These are phyloP conservation scores for Turritis glabra DNA, from an alignment of 345 rosid genomes.

Conservation along the genomic window DNA sequence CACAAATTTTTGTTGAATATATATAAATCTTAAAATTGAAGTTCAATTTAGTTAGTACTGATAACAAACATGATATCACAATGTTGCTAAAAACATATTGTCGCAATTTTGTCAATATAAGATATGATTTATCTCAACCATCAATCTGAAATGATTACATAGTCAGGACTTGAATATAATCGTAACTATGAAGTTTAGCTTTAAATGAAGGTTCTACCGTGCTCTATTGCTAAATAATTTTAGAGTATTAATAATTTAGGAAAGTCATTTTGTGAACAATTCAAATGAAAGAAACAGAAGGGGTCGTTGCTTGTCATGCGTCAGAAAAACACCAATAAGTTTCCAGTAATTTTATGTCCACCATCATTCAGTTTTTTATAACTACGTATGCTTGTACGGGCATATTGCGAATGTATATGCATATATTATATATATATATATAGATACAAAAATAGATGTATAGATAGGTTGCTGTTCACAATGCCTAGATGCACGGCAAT, in stretches of 20 bases:
- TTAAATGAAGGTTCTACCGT: too few relatives aligned
- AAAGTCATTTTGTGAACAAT: neutral
- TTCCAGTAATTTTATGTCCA: constrained; percentile 11
- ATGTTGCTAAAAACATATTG: neutral
- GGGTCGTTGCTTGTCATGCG: constrained; percentile 16
- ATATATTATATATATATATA: neutral
- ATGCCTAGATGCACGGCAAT: constrained; percentile 29
- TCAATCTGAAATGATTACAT: neutral
- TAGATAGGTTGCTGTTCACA: constrained; percentile 9
- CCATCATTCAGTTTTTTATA: neutral
- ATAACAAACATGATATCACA: neutral
- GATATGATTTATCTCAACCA: neutral
- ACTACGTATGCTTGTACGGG: neutral
- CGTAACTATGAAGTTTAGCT: neutral
- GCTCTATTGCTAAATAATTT: constrained; percentile 2
- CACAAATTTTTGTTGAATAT: neutral
- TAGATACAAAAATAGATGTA: neutral
- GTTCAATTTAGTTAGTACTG: too few relatives aligned
- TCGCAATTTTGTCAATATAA: neutral
- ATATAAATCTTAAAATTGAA: too few relatives aligned
- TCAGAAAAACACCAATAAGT: constrained; percentile 29
- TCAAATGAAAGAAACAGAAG: constrained; percentile 19
- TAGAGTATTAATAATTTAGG: neutral
- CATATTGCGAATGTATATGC: neutral
- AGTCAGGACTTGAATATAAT: neutral